These are phyloP conservation scores for Cerrena zonata DNA, from an alignment of 1,284 basidiomycete species.

Conservation along the genomic window DNA sequence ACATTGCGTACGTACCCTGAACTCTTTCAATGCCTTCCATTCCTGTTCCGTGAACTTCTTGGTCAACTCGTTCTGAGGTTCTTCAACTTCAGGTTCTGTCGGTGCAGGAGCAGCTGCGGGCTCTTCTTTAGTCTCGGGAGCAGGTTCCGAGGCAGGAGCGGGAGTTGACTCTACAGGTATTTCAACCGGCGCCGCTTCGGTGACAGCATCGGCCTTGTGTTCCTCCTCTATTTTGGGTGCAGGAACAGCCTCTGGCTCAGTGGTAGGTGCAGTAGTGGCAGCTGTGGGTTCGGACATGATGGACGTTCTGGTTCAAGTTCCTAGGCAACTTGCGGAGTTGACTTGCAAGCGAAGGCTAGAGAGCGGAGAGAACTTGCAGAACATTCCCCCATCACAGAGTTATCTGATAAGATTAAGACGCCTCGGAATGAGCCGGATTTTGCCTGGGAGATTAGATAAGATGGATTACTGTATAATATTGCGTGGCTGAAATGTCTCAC, in stretches of 20 bases:
- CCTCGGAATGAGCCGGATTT: too few relatives aligned
- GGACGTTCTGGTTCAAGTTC: background rate
- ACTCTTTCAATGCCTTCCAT: slow-evolving; percentile 61
- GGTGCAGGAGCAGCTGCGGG: background rate
- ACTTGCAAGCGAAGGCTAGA: too few relatives aligned
- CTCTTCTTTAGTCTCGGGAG: background rate
- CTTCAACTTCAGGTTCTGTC: slow-evolving; percentile 23
- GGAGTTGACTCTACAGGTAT: slow-evolving; percentile 7
- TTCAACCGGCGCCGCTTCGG: slow-evolving; percentile 1
- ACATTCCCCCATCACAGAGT: too few relatives aligned
- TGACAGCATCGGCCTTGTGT: slow-evolving; percentile 2
- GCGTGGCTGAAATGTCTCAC: background rate
- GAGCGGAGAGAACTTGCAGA: too few relatives aligned
- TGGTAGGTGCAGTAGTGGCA: slow-evolving; percentile 5
- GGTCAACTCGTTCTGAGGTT: slow-evolving; percentile 66
- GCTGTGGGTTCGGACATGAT: slow-evolving; percentile 7
- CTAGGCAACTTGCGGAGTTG: background rate
- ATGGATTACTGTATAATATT: too few relatives aligned
- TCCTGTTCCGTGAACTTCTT: slow-evolving; percentile 62
- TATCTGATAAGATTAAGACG: background rate
- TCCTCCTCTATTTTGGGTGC: slow-evolving; percentile 4
- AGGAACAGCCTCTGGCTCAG: slow-evolving; percentile 4
- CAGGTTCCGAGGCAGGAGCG: background rate
- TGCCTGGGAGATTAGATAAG: background rate
- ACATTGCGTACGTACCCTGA: slow-evolving; percentile 44